Evolutionary conservation across 352 stramenopile genomes (phyloP).

Genomic region (Phytophthora cactorum): DNA sequence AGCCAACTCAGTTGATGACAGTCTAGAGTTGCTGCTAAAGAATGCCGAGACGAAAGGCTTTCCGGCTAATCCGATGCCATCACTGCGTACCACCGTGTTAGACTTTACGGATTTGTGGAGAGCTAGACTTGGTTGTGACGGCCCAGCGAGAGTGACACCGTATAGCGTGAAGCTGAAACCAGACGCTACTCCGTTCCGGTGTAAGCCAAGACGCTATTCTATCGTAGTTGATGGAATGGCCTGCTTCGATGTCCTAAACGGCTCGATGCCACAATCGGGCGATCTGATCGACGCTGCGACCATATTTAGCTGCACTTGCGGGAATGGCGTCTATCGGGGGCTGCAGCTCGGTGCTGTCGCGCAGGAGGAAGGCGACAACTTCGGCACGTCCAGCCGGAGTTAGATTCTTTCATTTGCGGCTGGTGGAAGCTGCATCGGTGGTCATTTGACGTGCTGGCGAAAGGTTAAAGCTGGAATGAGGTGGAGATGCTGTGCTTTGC

Average conservation of each 20-base stretch:
- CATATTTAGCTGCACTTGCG: background rate
- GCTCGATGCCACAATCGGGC: background rate
- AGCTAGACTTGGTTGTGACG: conserved; percentile 8
- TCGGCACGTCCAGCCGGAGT: too few species aligned
- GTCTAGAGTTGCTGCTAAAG: background rate
- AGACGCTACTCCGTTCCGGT: background rate
- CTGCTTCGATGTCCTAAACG: background rate
- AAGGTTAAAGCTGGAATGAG: too few species aligned
- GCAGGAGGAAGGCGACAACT: background rate
- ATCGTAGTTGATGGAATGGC: background rate
- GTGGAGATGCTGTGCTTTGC: too few species aligned
- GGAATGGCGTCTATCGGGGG: background rate
- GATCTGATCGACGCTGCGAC: background rate
- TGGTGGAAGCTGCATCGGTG: too few species aligned
- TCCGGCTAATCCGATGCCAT: background rate
- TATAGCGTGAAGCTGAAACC: conserved; percentile 11
- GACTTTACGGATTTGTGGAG: conserved; percentile 12
- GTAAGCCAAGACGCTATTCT: conserved; percentile 15
- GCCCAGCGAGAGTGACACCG: conserved; percentile 1
- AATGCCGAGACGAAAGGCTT: background rate
- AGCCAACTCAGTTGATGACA: background rate
- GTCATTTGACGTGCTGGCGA: too few species aligned
- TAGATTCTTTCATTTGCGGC: too few species aligned
- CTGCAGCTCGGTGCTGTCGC: background rate
- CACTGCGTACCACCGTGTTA: background rate